phyloP scores from a whole-genome alignment of 495 filamentous ascomycete genomes.

The Echria macrotheca region DNA sequence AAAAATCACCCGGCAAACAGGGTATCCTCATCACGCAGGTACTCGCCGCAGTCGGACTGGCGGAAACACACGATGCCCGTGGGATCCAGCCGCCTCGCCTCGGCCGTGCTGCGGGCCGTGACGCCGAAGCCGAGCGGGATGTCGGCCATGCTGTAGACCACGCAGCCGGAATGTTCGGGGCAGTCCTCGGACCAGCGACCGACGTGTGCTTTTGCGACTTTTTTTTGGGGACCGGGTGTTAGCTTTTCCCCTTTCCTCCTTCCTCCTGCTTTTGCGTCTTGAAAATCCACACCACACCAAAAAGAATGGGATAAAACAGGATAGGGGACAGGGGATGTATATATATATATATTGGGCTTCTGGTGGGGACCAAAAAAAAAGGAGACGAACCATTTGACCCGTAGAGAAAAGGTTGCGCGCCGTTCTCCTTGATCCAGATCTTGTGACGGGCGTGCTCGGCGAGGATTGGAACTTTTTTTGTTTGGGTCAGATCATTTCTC shows the following conservation, averaged over 20 bases:
- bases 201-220: conserved; percentile 86
- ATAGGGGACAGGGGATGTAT: too few species aligned
- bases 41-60: conserved; percentile 88
- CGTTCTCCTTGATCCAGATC: conserved; percentile 92
- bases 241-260: too few species aligned
- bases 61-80: conserved; percentile 81
- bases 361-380: not conserved
- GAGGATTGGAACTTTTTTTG: conserved; percentile 60
- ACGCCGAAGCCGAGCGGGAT: conserved; percentile 71
- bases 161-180: conserved; percentile 69
- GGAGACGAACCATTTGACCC: conserved; percentile 33
- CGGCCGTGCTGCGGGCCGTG: conserved; percentile 71
- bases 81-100: conserved; percentile 75
- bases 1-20: conserved; percentile 41
- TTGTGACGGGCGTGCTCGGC: conserved; percentile 87
- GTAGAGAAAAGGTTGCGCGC: conserved; percentile 92
- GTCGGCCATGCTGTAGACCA: conserved; percentile 73
- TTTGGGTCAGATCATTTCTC: not conserved
- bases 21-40: conserved; percentile 71
- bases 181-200: conserved; percentile 84
- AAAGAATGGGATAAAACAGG: too few species aligned
- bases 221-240: too few species aligned
- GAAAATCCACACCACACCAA: too few species aligned
- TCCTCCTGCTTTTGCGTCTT: too few species aligned
- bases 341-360: too few species aligned